Evolutionary conservation across 148 eudicot genomes (phyloP).

Genomic region (Mesembryanthemum crystallinum): DNA sequence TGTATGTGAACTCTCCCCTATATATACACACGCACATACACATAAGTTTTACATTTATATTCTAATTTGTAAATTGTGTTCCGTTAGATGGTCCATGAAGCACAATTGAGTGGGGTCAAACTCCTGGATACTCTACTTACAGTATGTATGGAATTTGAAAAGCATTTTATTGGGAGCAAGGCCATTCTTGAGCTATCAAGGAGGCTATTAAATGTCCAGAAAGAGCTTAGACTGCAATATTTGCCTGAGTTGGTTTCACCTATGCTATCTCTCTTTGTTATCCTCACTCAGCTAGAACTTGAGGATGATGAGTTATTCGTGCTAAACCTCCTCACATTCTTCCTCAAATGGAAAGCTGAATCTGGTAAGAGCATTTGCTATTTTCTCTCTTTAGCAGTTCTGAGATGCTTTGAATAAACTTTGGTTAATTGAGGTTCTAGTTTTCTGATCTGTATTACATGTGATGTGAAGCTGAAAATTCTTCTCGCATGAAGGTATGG

Average conservation of each 20-base stretch:
- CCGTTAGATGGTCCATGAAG: conserved; percentile 62
- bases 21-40: not conserved
- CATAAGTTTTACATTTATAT: not conserved
- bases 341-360: conserved; percentile 66
- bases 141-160: conserved; percentile 35
- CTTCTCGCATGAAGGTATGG: not conserved
- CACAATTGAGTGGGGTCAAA: conserved; percentile 59
- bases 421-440: not conserved
- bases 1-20: too few relatives aligned
- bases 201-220: conserved; percentile 53
- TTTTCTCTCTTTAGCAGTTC: not conserved
- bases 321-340: conserved; percentile 49
- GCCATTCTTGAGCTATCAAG: conserved; percentile 47
- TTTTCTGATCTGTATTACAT: not conserved
- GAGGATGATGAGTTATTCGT: conserved; percentile 73
- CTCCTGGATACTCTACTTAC: conserved; percentile 59
- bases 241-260: conserved; percentile 49
- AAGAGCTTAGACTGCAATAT: conserved; percentile 71
- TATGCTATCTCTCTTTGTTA: conserved; percentile 49
- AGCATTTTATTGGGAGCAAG: conserved; percentile 45
- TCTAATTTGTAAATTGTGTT: conserved; percentile 18
- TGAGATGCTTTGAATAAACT: not conserved
- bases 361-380: conserved; percentile 46
- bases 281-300: conserved; percentile 54
- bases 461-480: not conserved